Evolutionary conservation across 805 yeast species (phyloP), one percentile per base, ranked within the genome.

Genomic region (Pichia ethanolica): DNA sequence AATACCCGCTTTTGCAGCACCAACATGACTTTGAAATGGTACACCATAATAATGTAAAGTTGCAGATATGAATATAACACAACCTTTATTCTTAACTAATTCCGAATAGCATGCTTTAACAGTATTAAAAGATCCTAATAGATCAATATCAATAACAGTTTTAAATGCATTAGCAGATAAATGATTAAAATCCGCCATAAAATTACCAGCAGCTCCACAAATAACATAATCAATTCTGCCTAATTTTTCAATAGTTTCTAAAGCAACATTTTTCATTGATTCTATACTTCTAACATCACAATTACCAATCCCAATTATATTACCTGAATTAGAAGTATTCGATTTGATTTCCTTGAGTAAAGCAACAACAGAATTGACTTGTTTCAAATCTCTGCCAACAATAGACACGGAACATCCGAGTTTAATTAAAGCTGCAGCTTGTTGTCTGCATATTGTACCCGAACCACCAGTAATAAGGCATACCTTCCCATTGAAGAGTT

Each of bases 131-230:
- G 95, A 82, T 11, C 98, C 98, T 42, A 90, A 66, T 44, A 91
- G 71, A 66, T 91, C 98, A 56, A 90, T 91, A 38, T 83, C 84
- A 26, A 90, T 73, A 28, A 90, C 97, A 0, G 95, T 74, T 66
- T 86, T 86, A 74, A 90, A 90, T 6, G 96, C 97, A 62, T 89
- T 89, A 25, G 91, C 62, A 2, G 91, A 82, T 55, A 90, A 70
- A 58, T 81, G 82, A 60, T 83, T 81, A 68, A 89, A 80, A 64
- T 88, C 93, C 35, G 88, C 70, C 47, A 91, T 65, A 63, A 91
- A 90, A 71, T 91, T 91, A 8, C 98, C 97, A 4, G 97, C 97
- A 3, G 98, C 97, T 10, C 97, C 97, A 41, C 93, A 90, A 64
- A 90, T 86, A 35, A 90, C 95, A 64, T 66, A 86, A 68, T 90